These are phyloP conservation scores for Chlamydomonas sp. DNA, from an alignment of 139 green algal genomes.

Conservation along the genomic window DNA sequence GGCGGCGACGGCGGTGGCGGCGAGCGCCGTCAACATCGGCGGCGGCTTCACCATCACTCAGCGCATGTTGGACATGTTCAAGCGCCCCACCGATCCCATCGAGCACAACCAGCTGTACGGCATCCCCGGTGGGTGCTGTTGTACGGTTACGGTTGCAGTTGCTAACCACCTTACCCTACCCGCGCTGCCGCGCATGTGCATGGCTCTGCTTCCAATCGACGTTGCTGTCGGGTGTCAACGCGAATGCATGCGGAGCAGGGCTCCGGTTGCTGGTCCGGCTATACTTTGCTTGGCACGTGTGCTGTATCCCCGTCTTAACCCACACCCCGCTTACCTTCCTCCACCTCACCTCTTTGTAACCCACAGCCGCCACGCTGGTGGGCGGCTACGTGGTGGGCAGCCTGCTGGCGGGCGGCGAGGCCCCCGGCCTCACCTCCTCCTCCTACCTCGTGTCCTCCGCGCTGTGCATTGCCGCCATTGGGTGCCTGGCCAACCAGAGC, in stretches of 20 bases:
- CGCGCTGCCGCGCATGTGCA: background rate
- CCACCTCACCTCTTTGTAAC: background rate
- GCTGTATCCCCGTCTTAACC: no score
- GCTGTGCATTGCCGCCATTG: constrained; percentile 90
- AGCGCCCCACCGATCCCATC: constrained; percentile 79
- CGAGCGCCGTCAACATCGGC: constrained; percentile 88
- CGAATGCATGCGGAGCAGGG: no score
- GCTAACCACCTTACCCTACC: background rate
- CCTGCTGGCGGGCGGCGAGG: constrained; percentile 60
- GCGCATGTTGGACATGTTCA: constrained; percentile 97
- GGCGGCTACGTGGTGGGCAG: constrained; percentile 47
- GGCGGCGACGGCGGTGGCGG: constrained; percentile 72
- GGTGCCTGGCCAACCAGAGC: constrained; percentile 81
- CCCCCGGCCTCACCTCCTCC: constrained; percentile 65
- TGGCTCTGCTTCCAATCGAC: background rate
- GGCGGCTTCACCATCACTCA: constrained; percentile 91
- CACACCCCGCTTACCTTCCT: background rate
- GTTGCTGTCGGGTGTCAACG: no score
- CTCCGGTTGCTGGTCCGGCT: no score
- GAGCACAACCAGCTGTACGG: constrained; percentile 84
- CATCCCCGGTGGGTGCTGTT: constrained; percentile 50
- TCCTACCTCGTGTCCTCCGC: constrained; percentile 80
- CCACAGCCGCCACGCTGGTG: constrained; percentile 54
- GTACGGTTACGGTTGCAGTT: no score
- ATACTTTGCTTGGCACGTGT: no score